Evolutionary conservation across 306 rosid species (phyloP).

Genomic region (Quercus bicolor): DNA sequence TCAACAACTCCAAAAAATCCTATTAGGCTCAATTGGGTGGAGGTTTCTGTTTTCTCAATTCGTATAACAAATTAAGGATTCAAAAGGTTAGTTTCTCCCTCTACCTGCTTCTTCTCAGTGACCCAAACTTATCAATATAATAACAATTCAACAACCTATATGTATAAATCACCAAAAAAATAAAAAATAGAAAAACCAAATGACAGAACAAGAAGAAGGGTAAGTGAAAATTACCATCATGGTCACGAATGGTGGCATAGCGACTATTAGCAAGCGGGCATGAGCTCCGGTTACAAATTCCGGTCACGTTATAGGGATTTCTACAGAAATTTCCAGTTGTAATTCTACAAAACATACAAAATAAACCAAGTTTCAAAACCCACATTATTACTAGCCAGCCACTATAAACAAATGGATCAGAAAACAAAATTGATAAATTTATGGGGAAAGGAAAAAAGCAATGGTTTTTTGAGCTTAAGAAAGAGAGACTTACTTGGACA

Average conservation of each 20-base stretch:
- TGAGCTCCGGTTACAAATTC: conserved; percentile 88
- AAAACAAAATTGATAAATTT: not conserved
- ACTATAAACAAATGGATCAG: not conserved
- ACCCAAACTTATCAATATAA: no score
- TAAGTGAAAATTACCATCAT: conserved; percentile 53
- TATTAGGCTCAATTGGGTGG: no score
- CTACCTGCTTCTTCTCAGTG: no score
- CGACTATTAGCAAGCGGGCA: conserved; percentile 95
- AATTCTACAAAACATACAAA: conserved; percentile 44
- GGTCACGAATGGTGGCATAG: conserved; percentile 85
- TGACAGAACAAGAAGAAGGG: not conserved
- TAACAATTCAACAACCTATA: no score
- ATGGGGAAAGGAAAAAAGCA: not conserved
- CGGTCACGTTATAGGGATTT: conserved; percentile 85
- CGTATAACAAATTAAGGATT: not conserved
- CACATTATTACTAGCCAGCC: not conserved
- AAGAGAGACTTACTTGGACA: conserved; percentile 37
- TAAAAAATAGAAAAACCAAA: not conserved
- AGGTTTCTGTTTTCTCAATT: no score
- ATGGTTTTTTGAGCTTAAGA: not conserved
- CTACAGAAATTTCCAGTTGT: conserved; percentile 72
- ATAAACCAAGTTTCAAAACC: not conserved
- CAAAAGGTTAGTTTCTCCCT: not conserved
- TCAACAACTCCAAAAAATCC: not conserved
- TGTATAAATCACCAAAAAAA: not conserved